Evolutionary conservation across 805 yeast species (phyloP).

Genomic region (Zygoascus biomembranicola): DNA sequence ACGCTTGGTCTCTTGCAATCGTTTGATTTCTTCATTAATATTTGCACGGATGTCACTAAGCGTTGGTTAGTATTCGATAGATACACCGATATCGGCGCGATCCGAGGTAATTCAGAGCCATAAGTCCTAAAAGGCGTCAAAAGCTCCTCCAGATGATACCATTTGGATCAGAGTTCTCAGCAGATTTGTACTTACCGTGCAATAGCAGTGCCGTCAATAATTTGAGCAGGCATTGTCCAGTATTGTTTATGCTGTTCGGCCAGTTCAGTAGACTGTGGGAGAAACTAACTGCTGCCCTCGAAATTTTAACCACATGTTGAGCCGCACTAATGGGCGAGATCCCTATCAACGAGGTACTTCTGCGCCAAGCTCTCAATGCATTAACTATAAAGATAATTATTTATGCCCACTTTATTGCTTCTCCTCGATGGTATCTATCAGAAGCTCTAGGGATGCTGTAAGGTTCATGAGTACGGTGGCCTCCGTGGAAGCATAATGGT

Average conservation of each 20-base stretch:
- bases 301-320: neutral
- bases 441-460: constrained; percentile 31
- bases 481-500: constrained; percentile 37
- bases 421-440: neutral
- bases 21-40: constrained; percentile 43
- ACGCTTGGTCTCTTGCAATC: constrained; percentile 31
- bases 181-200: constrained; percentile 32
- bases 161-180: too few relatives aligned
- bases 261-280: neutral
- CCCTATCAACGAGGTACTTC: too few relatives aligned
- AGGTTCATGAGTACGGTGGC: constrained; percentile 35
- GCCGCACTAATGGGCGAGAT: neutral
- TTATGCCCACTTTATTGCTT: neutral
- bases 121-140: neutral
- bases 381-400: too few relatives aligned
- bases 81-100: neutral
- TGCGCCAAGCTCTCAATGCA: too few relatives aligned
- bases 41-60: constrained; percentile 36
- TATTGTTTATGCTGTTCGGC: neutral
- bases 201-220: constrained; percentile 55
- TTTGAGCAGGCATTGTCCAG: constrained; percentile 14
- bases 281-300: neutral
- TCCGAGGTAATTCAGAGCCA: too few relatives aligned
- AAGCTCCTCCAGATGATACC: too few relatives aligned
- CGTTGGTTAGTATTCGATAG: neutral